Conservation (phyloP, 805 yeast genomes). For the Dipodascopsis uninucleata region DNA sequence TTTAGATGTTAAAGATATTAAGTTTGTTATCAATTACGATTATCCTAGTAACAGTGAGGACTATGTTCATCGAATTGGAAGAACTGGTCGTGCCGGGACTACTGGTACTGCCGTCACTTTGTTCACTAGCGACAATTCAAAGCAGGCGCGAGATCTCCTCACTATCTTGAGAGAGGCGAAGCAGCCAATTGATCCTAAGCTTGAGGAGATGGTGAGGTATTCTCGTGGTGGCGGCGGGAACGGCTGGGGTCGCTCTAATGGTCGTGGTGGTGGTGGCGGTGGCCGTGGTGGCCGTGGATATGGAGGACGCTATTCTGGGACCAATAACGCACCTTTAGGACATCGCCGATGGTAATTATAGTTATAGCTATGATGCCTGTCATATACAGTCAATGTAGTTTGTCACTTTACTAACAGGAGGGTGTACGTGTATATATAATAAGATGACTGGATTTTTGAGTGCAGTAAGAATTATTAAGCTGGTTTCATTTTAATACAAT, state of each 20-base stretch:
- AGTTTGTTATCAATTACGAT: constrained; percentile 88
- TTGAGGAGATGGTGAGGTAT: constrained; percentile 72
- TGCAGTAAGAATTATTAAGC: too few relatives aligned
- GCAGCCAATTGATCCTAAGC: constrained; percentile 79
- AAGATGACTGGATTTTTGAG: too few relatives aligned
- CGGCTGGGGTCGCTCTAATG: constrained; percentile 48
- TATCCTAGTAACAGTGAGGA: constrained; percentile 99
- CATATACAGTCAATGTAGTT: not conserved
- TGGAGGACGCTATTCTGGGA: constrained; percentile 34
- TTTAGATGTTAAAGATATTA: constrained; percentile 96
- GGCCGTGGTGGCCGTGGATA: constrained; percentile 39
- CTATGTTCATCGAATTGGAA: constrained; percentile 97
- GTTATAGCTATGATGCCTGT: too few relatives aligned
- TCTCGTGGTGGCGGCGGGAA: constrained; percentile 67
- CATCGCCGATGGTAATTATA: constrained; percentile 36
- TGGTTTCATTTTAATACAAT: too few relatives aligned
- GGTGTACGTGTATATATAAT: too few relatives aligned
- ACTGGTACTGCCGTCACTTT: constrained; percentile 92
- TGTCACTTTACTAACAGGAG: not conserved
- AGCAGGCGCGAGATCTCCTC: constrained; percentile 85
- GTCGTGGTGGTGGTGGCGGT: constrained; percentile 48
- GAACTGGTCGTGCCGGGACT: constrained; percentile 99
- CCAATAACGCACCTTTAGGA: constrained; percentile 43
- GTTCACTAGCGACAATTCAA: constrained; percentile 82
- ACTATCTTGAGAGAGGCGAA: constrained; percentile 93